phyloP scores from a whole-genome alignment of 257 asterid genomes.

The Nicotiana otophora region DNA sequence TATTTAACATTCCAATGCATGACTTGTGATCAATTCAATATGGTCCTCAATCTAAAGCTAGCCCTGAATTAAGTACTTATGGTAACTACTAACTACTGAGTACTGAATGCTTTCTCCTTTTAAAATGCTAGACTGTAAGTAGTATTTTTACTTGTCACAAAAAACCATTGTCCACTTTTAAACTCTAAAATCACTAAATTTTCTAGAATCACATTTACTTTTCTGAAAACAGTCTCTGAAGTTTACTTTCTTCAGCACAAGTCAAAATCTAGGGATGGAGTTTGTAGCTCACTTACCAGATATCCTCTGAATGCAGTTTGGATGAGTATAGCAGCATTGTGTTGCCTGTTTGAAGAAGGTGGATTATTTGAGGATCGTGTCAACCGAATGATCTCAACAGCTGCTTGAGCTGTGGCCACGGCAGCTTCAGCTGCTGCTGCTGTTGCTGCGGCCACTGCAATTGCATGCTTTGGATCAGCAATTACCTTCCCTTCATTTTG shows the following conservation, averaged over 20 bases:
- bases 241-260: not conserved
- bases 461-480: constrained; percentile 63
- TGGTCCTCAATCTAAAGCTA: constrained; percentile 13
- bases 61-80: not conserved
- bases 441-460: constrained; percentile 66
- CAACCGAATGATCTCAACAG: constrained; percentile 66
- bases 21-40: constrained; percentile 1
- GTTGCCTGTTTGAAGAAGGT: constrained; percentile 31
- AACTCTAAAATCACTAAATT: not conserved
- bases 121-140: not conserved
- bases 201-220: not conserved
- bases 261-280: not conserved
- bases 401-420: constrained; percentile 67
- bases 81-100: not conserved
- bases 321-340: constrained; percentile 60
- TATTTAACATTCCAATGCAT: not conserved
- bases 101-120: not conserved
- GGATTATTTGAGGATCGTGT: constrained; percentile 32
- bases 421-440: constrained; percentile 84
- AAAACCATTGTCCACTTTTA: not conserved
- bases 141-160: not conserved
- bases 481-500: constrained; percentile 19
- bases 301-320: constrained; percentile 85
- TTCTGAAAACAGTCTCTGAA: not conserved
- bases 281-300: constrained; percentile 28